These are phyloP conservation scores for Fusarium beomiforme DNA, from an alignment of 2,329 filamentous ascomycete species.

Conservation along the genomic window DNA sequence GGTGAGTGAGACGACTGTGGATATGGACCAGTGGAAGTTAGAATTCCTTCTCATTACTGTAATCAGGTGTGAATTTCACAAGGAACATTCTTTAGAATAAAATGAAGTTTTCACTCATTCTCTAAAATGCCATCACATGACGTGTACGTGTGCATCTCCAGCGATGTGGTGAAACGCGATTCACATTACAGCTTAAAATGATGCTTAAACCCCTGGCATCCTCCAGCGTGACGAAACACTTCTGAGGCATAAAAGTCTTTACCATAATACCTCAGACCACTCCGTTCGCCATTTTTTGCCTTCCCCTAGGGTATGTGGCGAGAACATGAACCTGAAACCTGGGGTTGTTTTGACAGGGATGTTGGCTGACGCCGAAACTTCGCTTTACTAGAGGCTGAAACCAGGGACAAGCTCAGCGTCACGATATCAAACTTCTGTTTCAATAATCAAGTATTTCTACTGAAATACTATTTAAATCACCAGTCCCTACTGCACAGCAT, in stretches of 20 bases:
- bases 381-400: not conserved
- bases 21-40: rapidly evolving
- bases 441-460: rapidly evolving
- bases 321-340: not conserved
- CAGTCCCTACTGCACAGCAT: rapidly evolving
- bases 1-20: rapidly evolving
- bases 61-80: no score
- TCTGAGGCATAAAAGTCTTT: no score
- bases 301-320: not conserved
- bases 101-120: no score
- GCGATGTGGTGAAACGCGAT: rapidly evolving
- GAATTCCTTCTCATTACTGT: rapidly evolving
- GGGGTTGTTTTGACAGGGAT: not conserved
- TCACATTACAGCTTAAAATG: rapidly evolving
- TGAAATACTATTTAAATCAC: rapidly evolving
- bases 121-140: no score
- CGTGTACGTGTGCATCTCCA: not conserved
- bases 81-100: not conserved
- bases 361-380: not conserved
- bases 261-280: no score
- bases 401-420: not conserved
- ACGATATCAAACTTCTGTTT: not conserved
- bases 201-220: rapidly evolving
- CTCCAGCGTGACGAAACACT: no score
- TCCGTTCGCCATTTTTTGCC: no score